These are phyloP conservation scores for Boletus edulis DNA, from an alignment of 768 basidiomycete species.

Conservation along the genomic window DNA sequence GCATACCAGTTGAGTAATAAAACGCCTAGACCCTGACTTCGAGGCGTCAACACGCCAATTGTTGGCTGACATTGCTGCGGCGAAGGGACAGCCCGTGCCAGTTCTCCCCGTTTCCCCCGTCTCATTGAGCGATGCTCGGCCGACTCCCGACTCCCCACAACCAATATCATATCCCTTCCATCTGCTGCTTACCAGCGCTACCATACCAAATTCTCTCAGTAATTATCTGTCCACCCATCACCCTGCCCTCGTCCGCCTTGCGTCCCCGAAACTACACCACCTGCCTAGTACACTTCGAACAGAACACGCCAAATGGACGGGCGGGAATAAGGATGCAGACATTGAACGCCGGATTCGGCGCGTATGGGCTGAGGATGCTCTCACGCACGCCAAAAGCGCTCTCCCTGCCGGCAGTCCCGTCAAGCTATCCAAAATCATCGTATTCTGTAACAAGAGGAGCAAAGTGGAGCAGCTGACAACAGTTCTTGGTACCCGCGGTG, in stretches of 20 bases:
- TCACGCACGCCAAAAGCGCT: conserved; percentile 27
- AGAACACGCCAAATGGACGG: conserved; percentile 73
- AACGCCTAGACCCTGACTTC: conserved; percentile 71
- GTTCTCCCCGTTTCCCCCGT: conserved; percentile 19
- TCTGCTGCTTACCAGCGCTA: conserved; percentile 80
- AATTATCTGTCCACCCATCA: conserved; percentile 61
- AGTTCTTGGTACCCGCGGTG: conserved; percentile 57
- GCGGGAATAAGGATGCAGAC: conserved; percentile 79
- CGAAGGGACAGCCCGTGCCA: conserved; percentile 40
- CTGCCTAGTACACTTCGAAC: conserved; percentile 69
- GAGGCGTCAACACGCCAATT: conserved; percentile 67
- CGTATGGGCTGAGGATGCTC: conserved; percentile 72
- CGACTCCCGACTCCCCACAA: conserved; percentile 10
- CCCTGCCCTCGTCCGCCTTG: conserved; percentile 65
- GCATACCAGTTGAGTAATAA: not conserved
- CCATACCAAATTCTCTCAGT: conserved; percentile 76
- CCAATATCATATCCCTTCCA: conserved; percentile 66
- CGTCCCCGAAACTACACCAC: conserved; percentile 77
- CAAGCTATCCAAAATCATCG: conserved; percentile 62
- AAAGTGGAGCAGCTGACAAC: conserved; percentile 62
- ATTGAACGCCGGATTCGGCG: conserved; percentile 70
- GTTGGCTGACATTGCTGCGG: conserved; percentile 66
- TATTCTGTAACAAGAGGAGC: conserved; percentile 79
- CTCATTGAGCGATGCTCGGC: conserved; percentile 6
- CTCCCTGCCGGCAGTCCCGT: conserved; percentile 18